These are phyloP conservation scores for Eimeria tenella DNA, from an alignment of 169 alveolate species.

Conservation along the genomic window DNA sequence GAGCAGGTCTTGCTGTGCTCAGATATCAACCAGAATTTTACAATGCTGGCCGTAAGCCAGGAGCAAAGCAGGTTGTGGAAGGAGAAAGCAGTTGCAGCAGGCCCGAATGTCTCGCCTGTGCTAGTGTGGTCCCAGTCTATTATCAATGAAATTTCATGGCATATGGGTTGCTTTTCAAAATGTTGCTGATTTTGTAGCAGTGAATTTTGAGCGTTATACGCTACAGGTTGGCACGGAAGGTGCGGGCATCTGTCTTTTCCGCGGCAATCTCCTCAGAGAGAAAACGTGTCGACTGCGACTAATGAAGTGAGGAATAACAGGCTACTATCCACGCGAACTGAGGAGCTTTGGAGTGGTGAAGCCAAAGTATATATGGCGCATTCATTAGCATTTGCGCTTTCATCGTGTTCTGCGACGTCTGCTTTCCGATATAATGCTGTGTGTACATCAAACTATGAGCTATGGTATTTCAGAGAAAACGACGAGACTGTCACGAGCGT, in stretches of 20 bases:
- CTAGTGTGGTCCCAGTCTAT: neutral
- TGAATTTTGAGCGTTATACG: neutral
- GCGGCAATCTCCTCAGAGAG: conserved; percentile 71
- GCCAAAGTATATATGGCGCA: neutral
- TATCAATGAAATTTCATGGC: too few species aligned
- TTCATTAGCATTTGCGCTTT: neutral
- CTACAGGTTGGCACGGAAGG: conserved; percentile 67
- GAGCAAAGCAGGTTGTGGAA: neutral
- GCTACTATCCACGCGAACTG: neutral
- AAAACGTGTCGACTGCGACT: conserved; percentile 75
- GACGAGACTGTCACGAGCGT: conserved; percentile 54
- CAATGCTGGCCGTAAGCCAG: conserved; percentile 71
- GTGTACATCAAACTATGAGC: neutral
- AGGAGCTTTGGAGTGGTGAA: neutral
- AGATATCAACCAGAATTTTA: conserved; percentile 54
- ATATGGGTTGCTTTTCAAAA: too few species aligned
- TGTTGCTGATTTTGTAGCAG: too few species aligned
- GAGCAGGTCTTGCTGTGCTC: conserved; percentile 71
- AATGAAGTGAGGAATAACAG: conserved; percentile 24
- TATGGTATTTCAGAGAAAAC: conserved; percentile 15
- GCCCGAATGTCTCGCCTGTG: neutral
- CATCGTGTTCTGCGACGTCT: neutral
- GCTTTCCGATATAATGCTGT: neutral
- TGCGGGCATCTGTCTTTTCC: conserved; percentile 78
- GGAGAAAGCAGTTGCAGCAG: neutral